A percentile compares a stretch with the other conserved stretches of the same genome.
Conservation (phyloP, 208 protist species). For the Porcisia deanei region DNA sequence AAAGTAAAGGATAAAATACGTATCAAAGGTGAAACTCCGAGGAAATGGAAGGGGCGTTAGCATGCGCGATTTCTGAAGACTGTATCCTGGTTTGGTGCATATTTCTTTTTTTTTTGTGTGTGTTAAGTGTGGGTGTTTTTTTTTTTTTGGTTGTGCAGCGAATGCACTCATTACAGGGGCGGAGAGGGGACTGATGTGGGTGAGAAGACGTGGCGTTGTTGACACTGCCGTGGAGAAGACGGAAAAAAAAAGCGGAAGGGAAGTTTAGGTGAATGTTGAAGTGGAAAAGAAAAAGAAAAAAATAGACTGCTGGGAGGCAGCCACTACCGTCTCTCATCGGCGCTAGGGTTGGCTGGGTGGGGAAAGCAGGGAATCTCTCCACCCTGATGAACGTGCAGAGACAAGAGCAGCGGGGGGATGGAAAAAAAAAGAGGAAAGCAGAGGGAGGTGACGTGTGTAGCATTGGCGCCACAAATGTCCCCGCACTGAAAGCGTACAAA, state of each 20-base stretch:
- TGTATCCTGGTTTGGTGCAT: no score
- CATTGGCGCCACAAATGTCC: neutral
- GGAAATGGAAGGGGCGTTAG: no score
- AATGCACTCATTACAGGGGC: neutral
- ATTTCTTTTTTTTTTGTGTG: no score
- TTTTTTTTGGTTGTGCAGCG: neutral
- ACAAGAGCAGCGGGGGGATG: neutral
- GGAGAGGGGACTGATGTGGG: neutral
- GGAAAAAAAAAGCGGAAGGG: neutral
- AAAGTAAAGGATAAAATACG: no score
- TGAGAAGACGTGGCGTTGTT: neutral
- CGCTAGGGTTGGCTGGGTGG: neutral
- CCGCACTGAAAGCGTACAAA: neutral
- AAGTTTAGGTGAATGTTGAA: neutral
- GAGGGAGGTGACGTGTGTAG: neutral
- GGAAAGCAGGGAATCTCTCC: slow-evolving; percentile 1
- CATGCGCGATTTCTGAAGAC: no score
- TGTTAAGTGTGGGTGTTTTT: neutral
- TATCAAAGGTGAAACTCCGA: no score
- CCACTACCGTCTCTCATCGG: neutral
- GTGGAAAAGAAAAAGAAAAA: neutral
- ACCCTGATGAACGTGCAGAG: slow-evolving; percentile 1
- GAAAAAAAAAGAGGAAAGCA: slow-evolving; percentile 5
- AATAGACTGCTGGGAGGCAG: neutral
- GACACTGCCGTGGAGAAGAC: neutral